Evolutionary conservation across 768 basidiomycete species (phyloP).

Genomic region (Serendipita sp.): DNA sequence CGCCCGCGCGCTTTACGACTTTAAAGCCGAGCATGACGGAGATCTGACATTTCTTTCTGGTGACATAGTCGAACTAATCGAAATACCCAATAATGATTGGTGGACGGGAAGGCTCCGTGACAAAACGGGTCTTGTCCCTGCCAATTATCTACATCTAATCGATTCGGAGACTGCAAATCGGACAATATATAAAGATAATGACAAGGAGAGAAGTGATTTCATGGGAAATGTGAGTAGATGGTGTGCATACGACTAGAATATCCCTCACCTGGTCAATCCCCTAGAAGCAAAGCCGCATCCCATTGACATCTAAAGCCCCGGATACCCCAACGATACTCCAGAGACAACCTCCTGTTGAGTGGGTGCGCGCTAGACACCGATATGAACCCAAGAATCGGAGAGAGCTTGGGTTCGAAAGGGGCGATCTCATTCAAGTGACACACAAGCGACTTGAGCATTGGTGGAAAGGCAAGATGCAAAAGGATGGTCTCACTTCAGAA

Average conservation of each 20-base stretch:
- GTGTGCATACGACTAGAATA: no score
- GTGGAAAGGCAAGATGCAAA: background rate
- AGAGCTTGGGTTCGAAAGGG: background rate
- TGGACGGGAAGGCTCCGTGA: background rate
- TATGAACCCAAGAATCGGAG: background rate
- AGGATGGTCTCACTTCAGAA: background rate
- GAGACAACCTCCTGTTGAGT: background rate
- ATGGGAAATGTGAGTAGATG: no score
- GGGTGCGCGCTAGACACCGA: background rate
- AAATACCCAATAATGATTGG: background rate
- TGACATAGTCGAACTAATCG: background rate
- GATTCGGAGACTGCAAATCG: no score
- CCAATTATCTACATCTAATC: background rate
- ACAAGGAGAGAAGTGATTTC: no score
- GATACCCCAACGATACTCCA: no score
- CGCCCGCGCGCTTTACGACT: background rate
- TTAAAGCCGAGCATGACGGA: background rate
- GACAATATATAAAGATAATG: no score
- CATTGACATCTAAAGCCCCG: no score
- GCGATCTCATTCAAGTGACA: background rate
- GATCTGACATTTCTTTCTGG: background rate
- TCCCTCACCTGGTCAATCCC: no score
- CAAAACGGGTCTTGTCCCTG: background rate
- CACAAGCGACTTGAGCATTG: background rate
- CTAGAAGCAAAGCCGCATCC: no score